A percentile compares a stretch with the other conserved stretches of the same genome.
These are phyloP conservation scores for Pinus tabuliformis DNA, from an alignment of 75 land plant genomes.

Conservation along the genomic window DNA sequence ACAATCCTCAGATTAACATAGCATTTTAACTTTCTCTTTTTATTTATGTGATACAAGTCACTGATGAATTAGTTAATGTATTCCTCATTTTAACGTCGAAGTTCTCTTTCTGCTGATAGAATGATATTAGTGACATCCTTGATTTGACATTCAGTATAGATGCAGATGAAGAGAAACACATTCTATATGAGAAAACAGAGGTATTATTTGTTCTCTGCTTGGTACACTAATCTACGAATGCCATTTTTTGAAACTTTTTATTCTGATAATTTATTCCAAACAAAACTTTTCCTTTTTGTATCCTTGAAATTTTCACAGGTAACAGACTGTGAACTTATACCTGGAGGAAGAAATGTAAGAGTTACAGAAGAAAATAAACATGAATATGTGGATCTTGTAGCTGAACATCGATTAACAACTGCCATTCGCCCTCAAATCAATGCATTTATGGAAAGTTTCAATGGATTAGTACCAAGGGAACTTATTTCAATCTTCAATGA, in stretches of 20 bases:
- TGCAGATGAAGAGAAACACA: conserved; percentile 54
- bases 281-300: conserved; percentile 4
- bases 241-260: neutral
- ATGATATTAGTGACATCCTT: conserved; percentile 36
- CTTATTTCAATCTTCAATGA: conserved; percentile 25
- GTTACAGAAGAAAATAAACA: conserved; percentile 47
- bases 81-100: neutral
- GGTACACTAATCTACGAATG: neutral
- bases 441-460: conserved; percentile 23
- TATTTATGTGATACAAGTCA: neutral
- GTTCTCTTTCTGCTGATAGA: conserved; percentile 24
- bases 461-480: conserved; percentile 16
- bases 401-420: conserved; percentile 19
- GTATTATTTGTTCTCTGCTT: conserved; percentile 12
- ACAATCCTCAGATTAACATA: neutral
- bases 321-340: conserved; percentile 36
- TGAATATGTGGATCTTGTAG: conserved; percentile 25
- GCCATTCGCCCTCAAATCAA: conserved; percentile 21
- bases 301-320: conserved; percentile 15
- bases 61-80: conserved; percentile 4
- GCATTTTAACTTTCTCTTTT: neutral
- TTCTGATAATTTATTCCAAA: neutral
- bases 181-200: conserved; percentile 47
- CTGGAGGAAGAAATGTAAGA: conserved; percentile 40
- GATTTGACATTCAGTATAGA: conserved; percentile 43